Evolutionary conservation across 257 asterid species (phyloP), one percentile per base, ranked within the genome.

Genomic region (Marsdenia floribunda): DNA sequence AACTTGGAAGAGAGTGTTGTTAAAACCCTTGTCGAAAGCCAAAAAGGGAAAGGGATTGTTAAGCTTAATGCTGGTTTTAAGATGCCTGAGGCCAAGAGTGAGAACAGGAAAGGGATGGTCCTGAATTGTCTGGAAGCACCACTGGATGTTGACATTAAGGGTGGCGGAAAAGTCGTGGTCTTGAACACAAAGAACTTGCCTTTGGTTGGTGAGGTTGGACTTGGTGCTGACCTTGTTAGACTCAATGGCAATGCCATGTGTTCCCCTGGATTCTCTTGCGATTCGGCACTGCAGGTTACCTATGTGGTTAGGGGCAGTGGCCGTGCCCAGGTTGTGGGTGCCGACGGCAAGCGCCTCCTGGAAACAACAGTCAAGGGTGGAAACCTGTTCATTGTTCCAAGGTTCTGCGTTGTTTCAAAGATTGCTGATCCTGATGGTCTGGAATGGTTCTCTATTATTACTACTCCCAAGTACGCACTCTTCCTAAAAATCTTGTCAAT

Each of bases 381-480:
- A 0, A 81, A 80, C 33, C 85, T 91, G 7, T 91, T 90, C 82
- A 87, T 91, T 29, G 95, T 91, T 54, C 97, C 97, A 0, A 84
- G 91, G 82, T 91, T 91, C 78, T 91, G 78, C 19, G 98, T 86
- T 4, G 98, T 93, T n/a, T 90, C 98, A 0, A 93, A 93, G 91
- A 91, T 93, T 73, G 85, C 91, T 14, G 88, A 85, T 79, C 83
- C 91, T 54, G 92, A 86, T 68, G 98, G 97, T 70, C 47, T 93
- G 92, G 96, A 88, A 64, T 91, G 97, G 97, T 91, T 91, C 92
- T 93, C 97, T 18, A 93, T 91, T 75, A 89, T 93, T 86, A 86
- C 93, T 15, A 93, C 98, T 24, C 98, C 98, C 22, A 87, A 90
- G 93, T 90, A 53, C 71, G 93, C 78, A n/a, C 11, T 52, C 5